Percentiles rank a stretch among this genome's conserved stretches.
These are phyloP conservation scores for Arthroderma uncinatum DNA, from an alignment of 2,329 filamentous ascomycete genomes.

Conservation along the genomic window DNA sequence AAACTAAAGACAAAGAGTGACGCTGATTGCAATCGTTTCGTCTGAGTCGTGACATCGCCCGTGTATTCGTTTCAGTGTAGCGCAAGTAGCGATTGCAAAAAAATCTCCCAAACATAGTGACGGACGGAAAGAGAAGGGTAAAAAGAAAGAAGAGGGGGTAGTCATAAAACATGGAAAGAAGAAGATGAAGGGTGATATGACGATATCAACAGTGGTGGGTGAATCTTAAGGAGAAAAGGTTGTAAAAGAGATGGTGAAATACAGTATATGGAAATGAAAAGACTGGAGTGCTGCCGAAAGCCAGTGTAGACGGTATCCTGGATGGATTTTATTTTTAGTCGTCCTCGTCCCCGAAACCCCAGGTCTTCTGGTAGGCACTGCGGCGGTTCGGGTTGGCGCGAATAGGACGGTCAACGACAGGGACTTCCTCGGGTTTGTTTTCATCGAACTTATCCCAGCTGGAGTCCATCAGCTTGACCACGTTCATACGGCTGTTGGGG, in stretches of 20 bases:
- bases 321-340: neutral
- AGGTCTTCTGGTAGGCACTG: constrained; percentile 29
- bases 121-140: neutral
- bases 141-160: neutral
- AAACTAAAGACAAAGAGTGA: neutral
- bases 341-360: constrained; percentile 34
- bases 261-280: neutral
- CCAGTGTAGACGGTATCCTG: neutral
- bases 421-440: constrained; percentile 23
- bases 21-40: constrained; percentile 2
- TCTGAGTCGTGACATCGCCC: constrained; percentile 4
- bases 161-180: neutral
- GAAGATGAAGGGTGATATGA: neutral
- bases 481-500: constrained; percentile 49
- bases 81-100: constrained; percentile 1
- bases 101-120: constrained; percentile 1
- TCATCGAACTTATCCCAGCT: constrained; percentile 38
- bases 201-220: neutral
- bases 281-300: neutral
- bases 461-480: constrained; percentile 61
- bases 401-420: constrained; percentile 18
- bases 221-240: neutral
- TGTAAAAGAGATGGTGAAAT: neutral
- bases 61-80: constrained; percentile 4
- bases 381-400: constrained; percentile 19